Evolutionary conservation across 495 filamentous ascomycete species (phyloP).

Genomic region (Peziza echinospora): DNA sequence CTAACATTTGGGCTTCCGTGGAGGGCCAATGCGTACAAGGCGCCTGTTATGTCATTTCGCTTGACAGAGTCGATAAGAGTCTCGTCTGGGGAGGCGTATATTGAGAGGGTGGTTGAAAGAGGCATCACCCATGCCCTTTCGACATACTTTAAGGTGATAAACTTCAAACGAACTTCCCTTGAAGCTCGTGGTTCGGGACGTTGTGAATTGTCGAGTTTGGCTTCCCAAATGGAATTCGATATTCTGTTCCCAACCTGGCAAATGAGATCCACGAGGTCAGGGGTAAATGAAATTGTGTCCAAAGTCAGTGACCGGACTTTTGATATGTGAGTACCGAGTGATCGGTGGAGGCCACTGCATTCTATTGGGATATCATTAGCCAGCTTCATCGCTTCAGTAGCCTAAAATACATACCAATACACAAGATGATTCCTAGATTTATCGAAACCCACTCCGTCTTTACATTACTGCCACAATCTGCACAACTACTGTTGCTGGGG

Average conservation of each 20-base stretch:
- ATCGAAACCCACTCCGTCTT: slow-evolving; percentile 99
- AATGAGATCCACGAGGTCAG: slow-evolving; percentile 87
- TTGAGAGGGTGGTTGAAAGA: slow-evolving; percentile 50
- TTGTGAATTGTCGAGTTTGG: slow-evolving; percentile 43
- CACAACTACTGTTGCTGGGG: slow-evolving; percentile 83
- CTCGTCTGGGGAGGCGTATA: slow-evolving; percentile 65
- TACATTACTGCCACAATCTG: slow-evolving; percentile 73
- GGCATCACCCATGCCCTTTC: slow-evolving; percentile 61
- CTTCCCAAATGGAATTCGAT: slow-evolving; percentile 94
- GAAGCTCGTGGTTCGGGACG: slow-evolving; percentile 59
- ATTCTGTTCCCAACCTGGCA: slow-evolving; percentile 80
- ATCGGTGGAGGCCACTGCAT: slow-evolving; percentile 92
- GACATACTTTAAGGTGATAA: slow-evolving; percentile 89
- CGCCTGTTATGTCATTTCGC: slow-evolving; percentile 75
- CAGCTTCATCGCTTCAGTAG: not conserved
- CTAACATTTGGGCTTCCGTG: slow-evolving; percentile 67
- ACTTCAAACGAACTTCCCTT: slow-evolving; percentile 70
- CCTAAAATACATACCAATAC: slow-evolving; percentile 46
- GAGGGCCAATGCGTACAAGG: slow-evolving; percentile 75
- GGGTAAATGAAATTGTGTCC: slow-evolving; percentile 85
- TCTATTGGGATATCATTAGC: slow-evolving; percentile 33
- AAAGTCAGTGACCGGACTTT: slow-evolving; percentile 91
- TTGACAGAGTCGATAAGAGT: slow-evolving; percentile 84
- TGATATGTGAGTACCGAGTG: slow-evolving; percentile 89
- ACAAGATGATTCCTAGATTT: slow-evolving; percentile 86